Conservation (phyloP, 306 rosid species). For the Castanopsis chinensis region DNA sequence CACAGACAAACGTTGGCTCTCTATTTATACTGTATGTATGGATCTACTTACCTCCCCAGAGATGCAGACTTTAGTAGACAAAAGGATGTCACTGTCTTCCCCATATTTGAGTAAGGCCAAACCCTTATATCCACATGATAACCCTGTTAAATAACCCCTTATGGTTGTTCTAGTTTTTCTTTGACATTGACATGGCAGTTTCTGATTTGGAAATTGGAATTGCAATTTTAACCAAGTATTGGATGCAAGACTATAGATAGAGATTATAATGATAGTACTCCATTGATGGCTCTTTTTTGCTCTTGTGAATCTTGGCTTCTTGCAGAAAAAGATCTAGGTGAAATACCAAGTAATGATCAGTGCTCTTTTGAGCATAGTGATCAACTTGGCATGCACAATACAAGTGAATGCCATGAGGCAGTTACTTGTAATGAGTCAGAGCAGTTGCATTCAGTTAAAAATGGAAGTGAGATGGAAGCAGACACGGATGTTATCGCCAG, state of each 20-base stretch:
- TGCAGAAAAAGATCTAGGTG: conserved; percentile 33
- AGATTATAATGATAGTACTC: background rate
- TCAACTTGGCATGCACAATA: background rate
- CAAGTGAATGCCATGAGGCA: conserved; percentile 24
- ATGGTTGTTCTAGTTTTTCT: background rate
- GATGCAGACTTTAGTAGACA: conserved; percentile 39
- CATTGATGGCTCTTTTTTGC: background rate
- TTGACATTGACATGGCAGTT: background rate
- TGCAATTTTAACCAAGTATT: background rate
- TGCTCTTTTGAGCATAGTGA: conserved; percentile 26
- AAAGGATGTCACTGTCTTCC: conserved; percentile 32
- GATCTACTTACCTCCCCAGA: conserved; percentile 58
- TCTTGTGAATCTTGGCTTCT: conserved; percentile 24
- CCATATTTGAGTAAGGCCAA: conserved; percentile 45
- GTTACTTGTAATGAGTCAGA: conserved; percentile 23
- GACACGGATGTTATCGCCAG: conserved; percentile 20
- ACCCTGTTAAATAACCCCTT: background rate
- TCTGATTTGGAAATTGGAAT: background rate
- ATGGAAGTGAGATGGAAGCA: conserved; percentile 30
- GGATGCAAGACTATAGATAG: background rate
- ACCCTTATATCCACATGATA: conserved; percentile 5
- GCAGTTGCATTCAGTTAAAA: conserved; percentile 26
- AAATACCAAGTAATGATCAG: conserved; percentile 23
- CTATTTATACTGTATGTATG: conserved; percentile 62
- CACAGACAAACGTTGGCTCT: conserved; percentile 58